Evolutionary conservation across 305 asterid species (phyloP), one percentile per base, ranked within the genome.

Genomic region (Fraxinus albicans): DNA sequence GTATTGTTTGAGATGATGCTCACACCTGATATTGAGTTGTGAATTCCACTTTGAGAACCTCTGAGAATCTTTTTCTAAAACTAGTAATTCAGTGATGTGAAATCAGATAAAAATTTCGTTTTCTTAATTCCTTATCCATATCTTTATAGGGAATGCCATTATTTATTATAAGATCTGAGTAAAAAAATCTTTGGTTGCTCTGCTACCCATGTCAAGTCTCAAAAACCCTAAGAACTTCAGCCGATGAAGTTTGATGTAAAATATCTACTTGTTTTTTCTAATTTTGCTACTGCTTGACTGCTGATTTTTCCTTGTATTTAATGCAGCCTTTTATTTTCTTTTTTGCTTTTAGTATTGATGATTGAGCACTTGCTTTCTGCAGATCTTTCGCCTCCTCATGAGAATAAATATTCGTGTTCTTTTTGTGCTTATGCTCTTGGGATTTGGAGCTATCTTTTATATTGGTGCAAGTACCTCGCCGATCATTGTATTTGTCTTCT

Each of bases 401-500:
- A 92, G 98, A 87, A 91, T 92, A 86, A 95, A 97, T 83, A 85
- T 67, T 80, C 99, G 99, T 76, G 91, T 95, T 83, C 95, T 94
- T 80, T 82, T 90, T 89, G 88, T 90, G 89, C 92, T 94, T 84
- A 89, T 94, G 86, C 92, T 94, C 84, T 80, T 91, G 87, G 96
- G 91, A 70, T 84, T 92, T 79, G 98, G 95, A 83, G 96, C 88
- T 82, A 90, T 97, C 73, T 89, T 95, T 89, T 97, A 97, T 84
- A 84, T 93, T 86, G 99, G 98, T 84, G 98, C 99, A 27, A 89
- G 95, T 42, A 93, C 99, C 85, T 97, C 99, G 7, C 96, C 99
- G 0, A 91, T 88, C 82, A 90, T 97, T 83, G 97, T 97, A 80
- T 95, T 97, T 81, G 99, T 97, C 81, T 95, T 91, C 90, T 86